phyloP scores from a whole-genome alignment of 2,329 filamentous ascomycete species.

The Thelonectria rubi region DNA sequence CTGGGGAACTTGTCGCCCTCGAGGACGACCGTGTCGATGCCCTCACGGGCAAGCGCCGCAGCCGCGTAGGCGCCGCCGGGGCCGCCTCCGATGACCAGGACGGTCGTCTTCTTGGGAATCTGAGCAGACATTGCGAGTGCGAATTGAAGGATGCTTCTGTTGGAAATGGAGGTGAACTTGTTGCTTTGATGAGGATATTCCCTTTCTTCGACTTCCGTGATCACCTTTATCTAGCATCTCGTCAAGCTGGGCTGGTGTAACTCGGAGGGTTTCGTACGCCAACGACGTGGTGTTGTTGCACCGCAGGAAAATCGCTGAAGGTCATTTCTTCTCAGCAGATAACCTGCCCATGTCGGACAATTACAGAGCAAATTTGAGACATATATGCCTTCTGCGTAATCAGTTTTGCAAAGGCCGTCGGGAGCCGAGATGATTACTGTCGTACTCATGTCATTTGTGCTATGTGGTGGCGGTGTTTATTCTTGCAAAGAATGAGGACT shows the following conservation, averaged over 20 bases:
- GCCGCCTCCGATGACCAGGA: conserved; percentile 20
- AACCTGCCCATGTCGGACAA: conserved; percentile 20
- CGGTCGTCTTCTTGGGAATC: conserved; percentile 21
- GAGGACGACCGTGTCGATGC: conserved; percentile 14
- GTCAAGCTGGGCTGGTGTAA: neutral
- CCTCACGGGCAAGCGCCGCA: conserved; percentile 19
- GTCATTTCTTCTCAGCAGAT: neutral
- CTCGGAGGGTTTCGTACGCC: conserved; percentile 16
- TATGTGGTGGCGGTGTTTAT: no score
- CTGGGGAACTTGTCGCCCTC: conserved; percentile 23
- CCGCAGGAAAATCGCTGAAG: conserved; percentile 17
- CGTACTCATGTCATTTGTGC: no score
- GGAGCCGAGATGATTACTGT: no score
- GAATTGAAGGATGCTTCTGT: neutral
- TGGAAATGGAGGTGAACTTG: neutral
- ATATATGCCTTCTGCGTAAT: neutral
- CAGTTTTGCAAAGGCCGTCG: no score
- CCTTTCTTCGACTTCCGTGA: neutral
- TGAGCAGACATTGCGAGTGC: conserved; percentile 18
- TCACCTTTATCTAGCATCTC: conserved; percentile 18
- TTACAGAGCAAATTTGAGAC: neutral
- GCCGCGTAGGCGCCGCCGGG: conserved; percentile 21
- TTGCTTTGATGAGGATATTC: neutral
- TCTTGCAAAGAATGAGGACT: no score
- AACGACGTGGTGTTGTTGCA: neutral